Base-by-base conservation (phyloP, 805 yeast species). In the Nakazawaea siamensis region DNA sequence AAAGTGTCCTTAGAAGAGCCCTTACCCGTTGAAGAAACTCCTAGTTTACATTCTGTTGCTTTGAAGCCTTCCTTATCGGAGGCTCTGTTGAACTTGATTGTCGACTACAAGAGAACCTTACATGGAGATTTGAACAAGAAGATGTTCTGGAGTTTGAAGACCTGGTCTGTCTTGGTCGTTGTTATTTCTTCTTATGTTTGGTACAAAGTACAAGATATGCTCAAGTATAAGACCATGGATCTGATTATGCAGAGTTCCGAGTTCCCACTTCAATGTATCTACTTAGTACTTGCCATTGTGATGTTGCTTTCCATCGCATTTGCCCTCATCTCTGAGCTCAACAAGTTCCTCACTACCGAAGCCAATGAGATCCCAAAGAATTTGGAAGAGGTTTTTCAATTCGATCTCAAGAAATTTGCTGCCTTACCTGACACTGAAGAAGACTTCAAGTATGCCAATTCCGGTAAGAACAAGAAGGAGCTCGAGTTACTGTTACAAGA, bases 1-100 rank as follows among this genome's bases (percentile, higher is more conserved):
- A 69, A 68, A 18, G 67, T 73, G 15, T 62, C 68, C 32, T 64
- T 75, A 40, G 65, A 65, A 42, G 57, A 64, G 42, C 85, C 87
- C 5, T 54, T 82, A 36, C 70, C 75, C 39, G 54, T 48, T 1
- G 58, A 64, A 24, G 67, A 66, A 1, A 69, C 74, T 12, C 63
- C 85, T 9, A 70, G 70, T 1, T 70, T 82, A 25, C 58, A 54
- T 30, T 60, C 73, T 24, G 47, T 70, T 1, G 52, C 55, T 2
- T 59, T 83, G 33, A 61, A 59, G 5, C 88, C 88, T 1, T 73
- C 69, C 20, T 62, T 65, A 27, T 63, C 80, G 1, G 70, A 72
- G 29, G 82, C 82, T 9, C 72, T 79, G 1, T 49, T 78, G 36
- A 76, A 73, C 38, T 55, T 81, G 40, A 73, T 79, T 20, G 74